Evolutionary conservation across 768 basidiomycete species (phyloP), one percentile per base, ranked within the genome.

Genomic region (Lactarius hatsudake): DNA sequence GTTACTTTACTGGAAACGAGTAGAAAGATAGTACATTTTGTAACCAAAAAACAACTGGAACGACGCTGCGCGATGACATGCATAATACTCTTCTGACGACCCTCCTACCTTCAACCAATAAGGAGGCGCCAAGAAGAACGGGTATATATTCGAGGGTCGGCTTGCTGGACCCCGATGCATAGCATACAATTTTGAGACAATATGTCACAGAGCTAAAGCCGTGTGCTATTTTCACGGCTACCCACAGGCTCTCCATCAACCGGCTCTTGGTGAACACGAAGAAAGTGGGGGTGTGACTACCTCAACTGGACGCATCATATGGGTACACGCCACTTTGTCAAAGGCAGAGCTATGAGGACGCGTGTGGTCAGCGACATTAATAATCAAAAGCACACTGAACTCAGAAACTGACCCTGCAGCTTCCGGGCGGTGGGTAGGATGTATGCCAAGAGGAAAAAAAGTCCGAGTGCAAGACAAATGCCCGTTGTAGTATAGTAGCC

Each of bases 401-500:
- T 34, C 34, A 34, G 30, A 15, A 18, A 76, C 90, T 75, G 71
- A 94, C 94, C 86, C 86, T 98, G 94, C 59, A 99, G 78, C 76
- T 82, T 88, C 65, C 86, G 84, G 9, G 93, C 94, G 0, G 90
- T 93, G 18, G 96, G 96, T 30, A 90, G 81, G 67, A 96, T 88
- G 74, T 88, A 96, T 42, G 81, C 80, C 51, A 95, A 72, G 55
- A 98, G 79, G 72, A 94, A 83, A 2, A 87, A 59, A 17, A 89
- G 80, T n/a, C 94, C 96, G 45, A 94, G 80, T 10, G 78, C 73
- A 69, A 98, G 80, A 78, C 95, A 98, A 23, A 94, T 75, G 12
- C 76, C 84, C 26, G 90, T 90, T 61, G 96, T 86, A 68, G 86
- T 83, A 76, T 95, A 98, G 77, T 96, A 98, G 12, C 97, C 97